A percentile compares a stretch with the other conserved stretches of the same genome.
Evolutionary conservation across 805 yeast species (phyloP).

Genomic region (Kluyveromyces aestuarii): DNA sequence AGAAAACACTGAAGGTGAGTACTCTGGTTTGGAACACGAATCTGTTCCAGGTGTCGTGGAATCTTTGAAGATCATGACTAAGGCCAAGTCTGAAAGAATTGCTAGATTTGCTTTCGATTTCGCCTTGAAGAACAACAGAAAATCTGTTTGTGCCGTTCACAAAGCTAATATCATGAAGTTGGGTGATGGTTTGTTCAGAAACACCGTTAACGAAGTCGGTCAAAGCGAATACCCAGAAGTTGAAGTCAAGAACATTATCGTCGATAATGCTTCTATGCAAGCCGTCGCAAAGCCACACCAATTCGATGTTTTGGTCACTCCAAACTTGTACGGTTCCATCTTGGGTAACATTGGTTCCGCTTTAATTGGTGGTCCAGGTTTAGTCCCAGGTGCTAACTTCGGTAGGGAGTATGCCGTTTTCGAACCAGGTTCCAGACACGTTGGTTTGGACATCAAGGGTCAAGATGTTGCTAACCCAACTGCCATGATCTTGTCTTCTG

Average conservation of each 20-base stretch:
- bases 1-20: conserved; percentile 99
- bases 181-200: conserved; percentile 96
- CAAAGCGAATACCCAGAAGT: conserved; percentile 79
- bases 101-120: conserved; percentile 96
- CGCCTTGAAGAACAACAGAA: conserved; percentile 86
- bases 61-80: conserved; percentile 89
- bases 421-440: conserved; percentile 99
- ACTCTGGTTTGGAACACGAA: conserved; percentile 96
- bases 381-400: conserved; percentile 96
- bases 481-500: conserved; percentile 87
- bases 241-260: conserved; percentile 84
- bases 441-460: conserved; percentile 93
- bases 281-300: conserved; percentile 98
- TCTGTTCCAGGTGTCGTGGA: conserved; percentile 97
- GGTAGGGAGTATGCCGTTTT: conserved; percentile 97
- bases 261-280: conserved; percentile 98
- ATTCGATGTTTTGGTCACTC: conserved; percentile 95
- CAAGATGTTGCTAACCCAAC: conserved; percentile 96
- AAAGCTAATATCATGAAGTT: conserved; percentile 98
- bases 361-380: conserved; percentile 93
- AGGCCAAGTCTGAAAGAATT: conserved; percentile 90
- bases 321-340: conserved; percentile 96
- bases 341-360: conserved; percentile 98
- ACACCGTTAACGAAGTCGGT: conserved; percentile 82
- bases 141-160: conserved; percentile 92